Evolutionary conservation across 495 filamentous ascomycete genomes (phyloP), one percentile per base, ranked within the genome.

Genomic region (Penicillium paradoxum): DNA sequence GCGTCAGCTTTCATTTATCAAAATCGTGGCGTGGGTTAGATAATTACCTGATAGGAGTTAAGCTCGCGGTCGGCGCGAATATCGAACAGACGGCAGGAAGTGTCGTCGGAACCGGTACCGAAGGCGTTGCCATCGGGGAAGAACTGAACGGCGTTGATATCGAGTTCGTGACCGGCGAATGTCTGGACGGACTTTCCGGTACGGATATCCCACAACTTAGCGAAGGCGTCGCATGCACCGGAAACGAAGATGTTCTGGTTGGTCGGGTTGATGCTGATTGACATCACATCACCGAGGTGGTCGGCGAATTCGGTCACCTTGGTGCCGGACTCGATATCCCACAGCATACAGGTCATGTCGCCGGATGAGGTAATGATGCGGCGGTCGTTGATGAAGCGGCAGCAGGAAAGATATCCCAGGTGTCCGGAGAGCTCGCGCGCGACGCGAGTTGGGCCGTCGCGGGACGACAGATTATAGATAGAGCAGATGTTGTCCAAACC

Each of bases 301-400:
- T 98, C 93, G 63, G 93, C 95, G 57, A 98, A 98, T 71, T 98
- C 93, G 60, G 91, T 96, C 13, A 96, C 88, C 78, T 97, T 97
- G 41, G 89, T 86, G 21, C 95, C 95, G 0, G 93, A 92, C 70
- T 98, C 93, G 45, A 98, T 89, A 79, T 98, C 93, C 93, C 93
- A 98, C 62, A 97, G 86, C 88, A 97, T 97, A 76, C 93, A 98
- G 43, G 93, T 98, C 95, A 98, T 98, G 65, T 98, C 93, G 45
- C 93, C 93, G 13, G 93, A 98, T 13, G 93, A 98, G 52, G 93
- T 98, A 48, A 98, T 83, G 62, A 98, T 97, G 59, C 89, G 88
- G 60, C 92, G 87, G 77, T 98, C 93, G 69, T 96, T 98, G 79
- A 97, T 96, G 71, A 98, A 98, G 39, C 93, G 87, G 62, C 93